A percentile compares a stretch with the other conserved stretches of the same genome.
Evolutionary conservation across 139 green algal species (phyloP).

Genomic region (Chlamydomonas eustigma): DNA sequence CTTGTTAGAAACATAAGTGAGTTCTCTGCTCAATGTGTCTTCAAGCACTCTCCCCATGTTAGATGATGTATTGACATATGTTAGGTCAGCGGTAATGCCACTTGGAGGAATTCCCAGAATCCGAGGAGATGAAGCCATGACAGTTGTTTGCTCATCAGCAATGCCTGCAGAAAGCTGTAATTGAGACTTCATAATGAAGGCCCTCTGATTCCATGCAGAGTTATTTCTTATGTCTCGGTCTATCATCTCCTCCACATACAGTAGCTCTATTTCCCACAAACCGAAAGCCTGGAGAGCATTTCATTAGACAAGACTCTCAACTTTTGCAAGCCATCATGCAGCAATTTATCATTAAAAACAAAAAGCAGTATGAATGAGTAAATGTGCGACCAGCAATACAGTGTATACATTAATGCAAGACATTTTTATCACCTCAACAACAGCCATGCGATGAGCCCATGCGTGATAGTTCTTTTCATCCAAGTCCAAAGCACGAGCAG

Average conservation of each 20-base stretch:
- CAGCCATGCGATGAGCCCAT: slow-evolving; percentile 74
- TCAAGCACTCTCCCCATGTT: not conserved
- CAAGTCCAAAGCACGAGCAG: slow-evolving; percentile 39
- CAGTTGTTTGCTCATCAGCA: too few species aligned
- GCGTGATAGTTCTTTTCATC: slow-evolving; percentile 91
- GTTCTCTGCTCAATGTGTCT: slow-evolving; percentile 26
- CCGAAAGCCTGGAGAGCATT: slow-evolving; percentile 17
- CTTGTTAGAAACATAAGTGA: slow-evolving; percentile 32
- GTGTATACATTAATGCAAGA: too few species aligned
- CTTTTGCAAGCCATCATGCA: slow-evolving; percentile 11
- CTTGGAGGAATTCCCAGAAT: not conserved
- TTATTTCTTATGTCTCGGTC: slow-evolving; percentile 80
- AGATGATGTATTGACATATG: not conserved
- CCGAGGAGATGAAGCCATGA: not conserved
- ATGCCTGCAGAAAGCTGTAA: not conserved
- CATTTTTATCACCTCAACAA: slow-evolving; percentile 42
- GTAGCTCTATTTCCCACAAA: slow-evolving; percentile 20
- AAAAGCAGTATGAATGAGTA: not conserved
- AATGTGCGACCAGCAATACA: not conserved
- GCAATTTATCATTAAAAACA: not conserved
- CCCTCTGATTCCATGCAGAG: slow-evolving; percentile 80
- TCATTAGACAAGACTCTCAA: too few species aligned
- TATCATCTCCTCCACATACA: slow-evolving; percentile 39
- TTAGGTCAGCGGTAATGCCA: not conserved
- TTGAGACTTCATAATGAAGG: slow-evolving; percentile 46